Evolutionary conservation across 371 early-diverging fungal species (phyloP), one percentile per base, ranked within the genome.

Genomic region (Apophysomyces elegans): DNA sequence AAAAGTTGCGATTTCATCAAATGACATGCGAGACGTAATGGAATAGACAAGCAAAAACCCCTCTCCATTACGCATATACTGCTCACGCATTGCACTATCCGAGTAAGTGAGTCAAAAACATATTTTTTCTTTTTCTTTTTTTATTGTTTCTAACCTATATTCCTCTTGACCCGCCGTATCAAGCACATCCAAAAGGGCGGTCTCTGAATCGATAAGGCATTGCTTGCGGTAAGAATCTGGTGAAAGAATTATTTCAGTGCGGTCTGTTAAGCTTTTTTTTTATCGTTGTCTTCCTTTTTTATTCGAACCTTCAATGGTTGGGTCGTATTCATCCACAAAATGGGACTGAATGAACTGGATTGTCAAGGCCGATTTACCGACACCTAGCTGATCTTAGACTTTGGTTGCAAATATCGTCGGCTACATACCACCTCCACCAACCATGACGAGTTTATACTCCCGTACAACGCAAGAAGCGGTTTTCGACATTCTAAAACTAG

Each of bases 131-230:
- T 58, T 57, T 57, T 57, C 18, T 36, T 57, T 41, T 57, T 16
- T 58, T 43, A 36, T 4, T 47, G 26, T 57, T 26, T 26, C 32
- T 3, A 26, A 84, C 87, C 88, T 87, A 80, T 95, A 93, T 77
- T 95, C 95, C 70, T 95, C 95, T 74, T 95, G 95, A 21, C 96
- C 96, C 0, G 95, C 95, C 8, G 96, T 95, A 76, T 96, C 96
- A n/a, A 95, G 86, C 11, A 96, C 90, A 73, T 96, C 95, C 14
- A 96, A 80, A 56, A 93, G 70, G n/a, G 93, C 93, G 2, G 85
- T 86, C 64, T 93, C 91, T 35, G 86, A 90, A 61, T 96, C 95
- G 62, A 96, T 89, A 26, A 87, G 83, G 70, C 92, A 91, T 68
- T 94, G 91, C 71, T 95, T 95, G 68, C 94, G 87, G 80, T 96